phyloP scores from a whole-genome alignment of 345 rosid species.

The Euphorbia peplus region DNA sequence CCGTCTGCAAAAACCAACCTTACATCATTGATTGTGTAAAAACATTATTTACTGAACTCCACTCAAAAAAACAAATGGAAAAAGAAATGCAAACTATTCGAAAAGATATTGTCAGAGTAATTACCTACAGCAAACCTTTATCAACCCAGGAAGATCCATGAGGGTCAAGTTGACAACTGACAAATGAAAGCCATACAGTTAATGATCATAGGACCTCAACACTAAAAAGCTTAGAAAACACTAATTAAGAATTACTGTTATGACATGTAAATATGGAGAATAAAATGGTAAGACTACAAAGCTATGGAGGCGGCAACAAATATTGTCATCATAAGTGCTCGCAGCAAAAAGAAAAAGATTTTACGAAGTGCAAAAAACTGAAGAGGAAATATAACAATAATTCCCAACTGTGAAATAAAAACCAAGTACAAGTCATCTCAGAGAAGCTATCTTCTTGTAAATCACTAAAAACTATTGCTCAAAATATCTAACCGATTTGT shows the following conservation, averaged over 20 bases:
- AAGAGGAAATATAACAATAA: not conserved
- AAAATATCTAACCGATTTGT: not conserved
- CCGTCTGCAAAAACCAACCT: conserved; percentile 66
- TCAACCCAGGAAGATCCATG: conserved; percentile 99
- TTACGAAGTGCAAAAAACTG: not conserved
- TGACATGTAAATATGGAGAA: not conserved
- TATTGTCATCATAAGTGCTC: not conserved
- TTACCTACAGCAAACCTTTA: conserved; percentile 99
- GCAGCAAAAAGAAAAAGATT: not conserved
- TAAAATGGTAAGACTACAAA: not conserved
- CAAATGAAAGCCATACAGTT: conserved; percentile 20
- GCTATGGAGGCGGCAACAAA: not conserved
- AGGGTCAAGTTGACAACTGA: conserved; percentile 97
- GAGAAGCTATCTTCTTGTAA: not conserved
- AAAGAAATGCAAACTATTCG: not conserved
- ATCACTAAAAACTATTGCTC: not conserved
- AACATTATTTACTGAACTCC: not conserved
- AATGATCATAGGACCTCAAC: conserved; percentile 13
- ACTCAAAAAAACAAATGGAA: not conserved
- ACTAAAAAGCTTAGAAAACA: not conserved
- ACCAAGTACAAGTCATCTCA: not conserved
- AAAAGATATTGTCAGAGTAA: conserved; percentile 14
- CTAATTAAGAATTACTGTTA: not conserved
- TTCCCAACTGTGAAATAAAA: not conserved
- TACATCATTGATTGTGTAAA: conserved; percentile 13